A percentile compares a stretch with the other conserved stretches of the same genome.
phyloP scores from a whole-genome alignment of 2,329 filamentous ascomycete genomes.

The Pyrenophora tritici-repentis region DNA sequence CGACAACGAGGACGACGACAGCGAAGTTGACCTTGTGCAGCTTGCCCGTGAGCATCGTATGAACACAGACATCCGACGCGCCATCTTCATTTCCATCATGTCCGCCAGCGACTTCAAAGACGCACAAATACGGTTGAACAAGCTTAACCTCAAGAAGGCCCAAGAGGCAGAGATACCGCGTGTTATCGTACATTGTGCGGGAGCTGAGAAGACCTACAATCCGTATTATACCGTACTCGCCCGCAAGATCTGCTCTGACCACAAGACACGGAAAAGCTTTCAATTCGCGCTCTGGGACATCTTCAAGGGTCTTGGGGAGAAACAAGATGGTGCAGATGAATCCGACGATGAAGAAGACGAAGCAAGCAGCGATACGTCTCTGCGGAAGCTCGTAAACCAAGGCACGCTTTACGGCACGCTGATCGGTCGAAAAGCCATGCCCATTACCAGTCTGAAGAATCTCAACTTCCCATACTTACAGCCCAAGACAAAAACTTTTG shows the following conservation, averaged over 20 bases:
- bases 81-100: conserved; percentile 93
- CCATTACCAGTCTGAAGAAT: conserved; percentile 65
- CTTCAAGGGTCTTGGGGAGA: conserved; percentile 84
- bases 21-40: conserved; percentile 66
- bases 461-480: conserved; percentile 81
- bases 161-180: conserved; percentile 86
- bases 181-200: conserved; percentile 85
- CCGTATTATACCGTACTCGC: conserved; percentile 91
- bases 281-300: conserved; percentile 86
- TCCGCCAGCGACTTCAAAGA: conserved; percentile 83
- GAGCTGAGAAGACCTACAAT: conserved; percentile 83
- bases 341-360: conserved; percentile 61
- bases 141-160: conserved; percentile 81
- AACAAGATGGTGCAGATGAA: conserved; percentile 65
- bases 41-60: conserved; percentile 83
- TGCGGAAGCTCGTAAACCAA: conserved; percentile 68
- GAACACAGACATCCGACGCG: conserved; percentile 82
- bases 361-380: conserved; percentile 53
- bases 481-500: conserved; percentile 74
- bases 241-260: conserved; percentile 74
- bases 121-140: conserved; percentile 76
- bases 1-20: conserved; percentile 30
- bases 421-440: conserved; percentile 63
- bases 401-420: conserved; percentile 69
- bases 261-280: conserved; percentile 79